Evolutionary conservation across 192 early-diverging fungal species (phyloP), one percentile per base, ranked within the genome.

Genomic region (Linnemannia zychae): DNA sequence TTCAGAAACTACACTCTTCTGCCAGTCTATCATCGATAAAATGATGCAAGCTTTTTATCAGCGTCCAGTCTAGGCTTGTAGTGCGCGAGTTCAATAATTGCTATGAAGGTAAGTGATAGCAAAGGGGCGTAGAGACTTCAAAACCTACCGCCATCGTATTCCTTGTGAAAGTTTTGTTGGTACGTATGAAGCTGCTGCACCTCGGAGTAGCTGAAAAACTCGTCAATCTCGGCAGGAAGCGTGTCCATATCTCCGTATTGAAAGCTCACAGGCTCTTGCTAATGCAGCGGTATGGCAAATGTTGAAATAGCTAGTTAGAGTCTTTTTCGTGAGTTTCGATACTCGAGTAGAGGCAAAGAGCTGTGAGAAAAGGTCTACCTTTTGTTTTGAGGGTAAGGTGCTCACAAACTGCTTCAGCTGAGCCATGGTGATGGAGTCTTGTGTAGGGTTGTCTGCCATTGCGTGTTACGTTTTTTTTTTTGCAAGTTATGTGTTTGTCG

Each of bases 201-300:
- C 77, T 93, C 90, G 24, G 81, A 67, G 77, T 92, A 93, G 33
- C 90, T 86, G 48, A 87, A 93, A 52, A 93, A 92, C 63, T 93
- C 92, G 71, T 93, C 88, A 66, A 91, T 91, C 76, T 93, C 92
- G 16, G 88, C 88, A 18, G 82, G 36, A 1, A 90, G 48, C 3
- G 80, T 83, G 22, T 93, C 92, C 69, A 79, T 86, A 72, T 93
- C 92, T 22, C 80, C 83, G 73, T 93, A 93, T 47, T 77, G 71
- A 65, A 92, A 93, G 12, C 76, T 67, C 16, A 89, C 80, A 37
- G 91, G 79, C 72, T 92, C 89, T 17, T 79, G 69, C 73, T 91
- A 46, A 22, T 50, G 12, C 11, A 67, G 22, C 17, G 20, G 17
- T 47, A 13, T n/a, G 40, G 9, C 40, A 13, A 28, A 33, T 7